These are phyloP conservation scores for Rickenella mellea DNA, from an alignment of 768 basidiomycete genomes.

Conservation along the genomic window DNA sequence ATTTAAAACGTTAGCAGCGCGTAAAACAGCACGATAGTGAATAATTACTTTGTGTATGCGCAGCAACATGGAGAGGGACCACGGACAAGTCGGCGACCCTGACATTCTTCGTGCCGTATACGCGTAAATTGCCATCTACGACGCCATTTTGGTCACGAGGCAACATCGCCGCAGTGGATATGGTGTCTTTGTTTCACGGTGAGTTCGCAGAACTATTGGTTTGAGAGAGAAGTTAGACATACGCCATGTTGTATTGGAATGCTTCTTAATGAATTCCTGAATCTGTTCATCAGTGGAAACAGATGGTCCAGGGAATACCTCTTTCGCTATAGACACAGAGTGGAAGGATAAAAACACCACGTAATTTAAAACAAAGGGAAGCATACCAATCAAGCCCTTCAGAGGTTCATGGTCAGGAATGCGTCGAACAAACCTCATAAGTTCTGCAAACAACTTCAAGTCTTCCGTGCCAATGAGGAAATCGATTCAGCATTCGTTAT, in stretches of 20 bases:
- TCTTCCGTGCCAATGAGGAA: conserved; percentile 14
- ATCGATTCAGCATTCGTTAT: conserved; percentile 15
- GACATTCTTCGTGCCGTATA: conserved; percentile 21
- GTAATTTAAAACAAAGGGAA: background rate
- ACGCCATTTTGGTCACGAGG: conserved; percentile 41
- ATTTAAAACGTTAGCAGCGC: background rate
- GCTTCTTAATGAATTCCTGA: conserved; percentile 15
- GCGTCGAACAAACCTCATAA: conserved; percentile 21
- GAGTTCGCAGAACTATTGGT: background rate
- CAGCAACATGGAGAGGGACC: conserved; percentile 17
- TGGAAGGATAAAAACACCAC: background rate
- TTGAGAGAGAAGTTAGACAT: background rate
- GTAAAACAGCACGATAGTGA: background rate
- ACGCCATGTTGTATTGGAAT: conserved; percentile 5
- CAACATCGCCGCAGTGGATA: conserved; percentile 44
- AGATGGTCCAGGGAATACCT: conserved; percentile 25
- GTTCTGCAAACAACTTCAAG: conserved; percentile 23
- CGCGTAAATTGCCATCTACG: conserved; percentile 31
- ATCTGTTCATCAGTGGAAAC: conserved; percentile 24
- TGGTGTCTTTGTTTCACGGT: conserved; percentile 26
- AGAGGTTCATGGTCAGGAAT: conserved; percentile 21
- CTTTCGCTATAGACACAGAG: conserved; percentile 12
- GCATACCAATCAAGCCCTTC: conserved; percentile 19
- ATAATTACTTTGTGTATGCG: conserved; percentile 12
- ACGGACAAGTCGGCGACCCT: conserved; percentile 21